Evolutionary conservation across 805 yeast species (phyloP).

Genomic region (Ascoidea asiatica): DNA sequence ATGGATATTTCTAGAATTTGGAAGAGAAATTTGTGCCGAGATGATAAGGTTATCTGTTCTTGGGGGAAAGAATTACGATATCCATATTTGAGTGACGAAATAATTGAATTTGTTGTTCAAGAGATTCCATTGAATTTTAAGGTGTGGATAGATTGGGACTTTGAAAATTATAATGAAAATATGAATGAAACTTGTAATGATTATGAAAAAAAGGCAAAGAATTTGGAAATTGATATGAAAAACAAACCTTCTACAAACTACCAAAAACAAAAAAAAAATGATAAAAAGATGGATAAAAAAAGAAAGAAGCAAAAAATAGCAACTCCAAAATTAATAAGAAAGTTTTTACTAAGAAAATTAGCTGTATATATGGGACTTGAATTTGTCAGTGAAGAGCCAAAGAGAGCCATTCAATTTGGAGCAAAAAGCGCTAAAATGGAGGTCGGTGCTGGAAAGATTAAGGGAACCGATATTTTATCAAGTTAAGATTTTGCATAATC

Average conservation of each 20-base stretch:
- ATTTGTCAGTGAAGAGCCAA: conserved; percentile 59
- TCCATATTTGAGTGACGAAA: conserved; percentile 61
- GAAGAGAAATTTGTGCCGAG: conserved; percentile 75
- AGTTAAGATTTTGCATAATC: no score
- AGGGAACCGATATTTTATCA: no score
- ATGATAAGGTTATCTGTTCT: conserved; percentile 72
- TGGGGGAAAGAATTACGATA: conserved; percentile 90
- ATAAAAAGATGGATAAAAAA: background rate
- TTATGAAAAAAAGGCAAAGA: conserved; percentile 5
- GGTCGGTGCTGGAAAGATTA: no score
- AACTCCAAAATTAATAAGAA: conserved; percentile 17
- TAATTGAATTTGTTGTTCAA: conserved; percentile 35
- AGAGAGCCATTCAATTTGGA: conserved; percentile 95
- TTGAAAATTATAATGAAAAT: background rate
- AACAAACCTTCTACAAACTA: no score
- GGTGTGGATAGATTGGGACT: conserved; percentile 13
- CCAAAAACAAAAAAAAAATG: no score
- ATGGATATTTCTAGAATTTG: conserved; percentile 65
- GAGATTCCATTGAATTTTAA: conserved; percentile 36
- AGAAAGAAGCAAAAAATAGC: background rate
- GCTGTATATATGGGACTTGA: conserved; percentile 39
- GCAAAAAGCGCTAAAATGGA: conserved; percentile 84
- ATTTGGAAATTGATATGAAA: no score
- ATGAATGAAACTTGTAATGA: conserved; percentile 5
- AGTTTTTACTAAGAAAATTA: conserved; percentile 45